These are phyloP conservation scores for Candida ovalis DNA, from an alignment of 805 yeast species.

Conservation along the genomic window DNA sequence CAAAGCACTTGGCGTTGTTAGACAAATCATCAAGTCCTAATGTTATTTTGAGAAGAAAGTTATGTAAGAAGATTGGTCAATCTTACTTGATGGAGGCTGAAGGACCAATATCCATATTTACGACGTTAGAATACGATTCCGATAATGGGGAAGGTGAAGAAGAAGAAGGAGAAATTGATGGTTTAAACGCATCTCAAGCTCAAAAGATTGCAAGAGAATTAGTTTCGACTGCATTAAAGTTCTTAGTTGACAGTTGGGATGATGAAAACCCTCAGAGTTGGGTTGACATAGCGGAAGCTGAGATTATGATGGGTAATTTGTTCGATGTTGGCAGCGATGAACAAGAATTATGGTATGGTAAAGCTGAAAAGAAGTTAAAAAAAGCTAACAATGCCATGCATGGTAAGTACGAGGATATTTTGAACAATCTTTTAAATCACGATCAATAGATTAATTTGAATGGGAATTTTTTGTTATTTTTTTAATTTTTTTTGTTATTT, in stretches of 20 bases:
- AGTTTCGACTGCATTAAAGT: conserved; percentile 51
- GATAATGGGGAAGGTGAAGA: conserved; percentile 34
- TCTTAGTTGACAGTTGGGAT: conserved; percentile 56
- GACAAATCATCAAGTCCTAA: conserved; percentile 17
- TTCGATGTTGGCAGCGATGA: conserved; percentile 59
- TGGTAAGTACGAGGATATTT: conserved; percentile 64
- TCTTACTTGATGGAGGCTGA: conserved; percentile 64
- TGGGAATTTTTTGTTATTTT: not conserved
- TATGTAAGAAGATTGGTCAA: conserved; percentile 56
- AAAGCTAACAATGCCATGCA: conserved; percentile 79
- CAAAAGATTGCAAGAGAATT: conserved; percentile 45
- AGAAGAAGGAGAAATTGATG: conserved; percentile 30
- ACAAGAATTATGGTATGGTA: conserved; percentile 61
- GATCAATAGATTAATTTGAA: not conserved
- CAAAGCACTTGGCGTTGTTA: conserved; percentile 32
- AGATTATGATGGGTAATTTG: conserved; percentile 74
- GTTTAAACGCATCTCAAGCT: conserved; percentile 39
- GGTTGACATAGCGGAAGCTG: conserved; percentile 84
- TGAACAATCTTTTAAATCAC: conserved; percentile 45
- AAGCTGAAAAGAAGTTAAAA: conserved; percentile 65
- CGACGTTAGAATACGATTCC: conserved; percentile 56
- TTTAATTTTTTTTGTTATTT: not conserved
- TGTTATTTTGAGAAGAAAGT: conserved; percentile 13
- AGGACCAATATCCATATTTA: conserved; percentile 49
- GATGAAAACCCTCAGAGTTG: conserved; percentile 76